A percentile compares a stretch with the other conserved stretches of the same genome.
Conservation (phyloP, 2,329 filamentous ascomycete genomes). For the Biscogniauxia marginata region DNA sequence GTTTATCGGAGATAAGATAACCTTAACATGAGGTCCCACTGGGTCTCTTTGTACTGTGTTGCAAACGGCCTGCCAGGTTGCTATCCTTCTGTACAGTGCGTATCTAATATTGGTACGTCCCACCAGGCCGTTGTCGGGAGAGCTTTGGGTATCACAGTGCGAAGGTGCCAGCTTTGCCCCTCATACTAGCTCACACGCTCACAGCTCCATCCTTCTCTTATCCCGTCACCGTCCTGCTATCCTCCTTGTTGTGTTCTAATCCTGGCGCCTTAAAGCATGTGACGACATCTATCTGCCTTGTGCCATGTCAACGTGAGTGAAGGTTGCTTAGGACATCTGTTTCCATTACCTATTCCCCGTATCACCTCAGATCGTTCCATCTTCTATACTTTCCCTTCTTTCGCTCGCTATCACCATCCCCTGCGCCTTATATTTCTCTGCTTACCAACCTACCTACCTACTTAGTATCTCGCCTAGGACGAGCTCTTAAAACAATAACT, state of each 20-base stretch:
- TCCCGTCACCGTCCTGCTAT: neutral
- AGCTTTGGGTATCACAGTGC: neutral
- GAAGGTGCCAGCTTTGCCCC: neutral
- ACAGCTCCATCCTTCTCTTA: neutral
- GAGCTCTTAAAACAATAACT: neutral
- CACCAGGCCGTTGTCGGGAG: neutral
- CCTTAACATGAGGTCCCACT: neutral
- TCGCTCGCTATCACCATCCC: neutral
- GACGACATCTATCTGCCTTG: constrained; percentile 15
- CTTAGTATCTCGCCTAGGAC: neutral
- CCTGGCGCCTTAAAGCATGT: constrained; percentile 14
- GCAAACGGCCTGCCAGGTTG: neutral
- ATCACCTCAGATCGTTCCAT: neutral
- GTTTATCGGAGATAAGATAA: neutral
- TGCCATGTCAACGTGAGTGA: constrained; percentile 19
- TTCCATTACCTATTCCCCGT: neutral
- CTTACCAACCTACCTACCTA: neutral
- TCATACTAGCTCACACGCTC: neutral
- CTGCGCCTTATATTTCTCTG: too few relatives aligned
- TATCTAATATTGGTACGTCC: neutral
- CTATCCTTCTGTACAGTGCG: neutral
- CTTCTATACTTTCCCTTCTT: neutral
- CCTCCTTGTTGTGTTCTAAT: constrained; percentile 1
- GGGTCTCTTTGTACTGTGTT: neutral
- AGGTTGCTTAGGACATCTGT: constrained; percentile 3